phyloP scores from a whole-genome alignment of 176 grass and related monocot genomes.

The Microstegium vimineum region DNA sequence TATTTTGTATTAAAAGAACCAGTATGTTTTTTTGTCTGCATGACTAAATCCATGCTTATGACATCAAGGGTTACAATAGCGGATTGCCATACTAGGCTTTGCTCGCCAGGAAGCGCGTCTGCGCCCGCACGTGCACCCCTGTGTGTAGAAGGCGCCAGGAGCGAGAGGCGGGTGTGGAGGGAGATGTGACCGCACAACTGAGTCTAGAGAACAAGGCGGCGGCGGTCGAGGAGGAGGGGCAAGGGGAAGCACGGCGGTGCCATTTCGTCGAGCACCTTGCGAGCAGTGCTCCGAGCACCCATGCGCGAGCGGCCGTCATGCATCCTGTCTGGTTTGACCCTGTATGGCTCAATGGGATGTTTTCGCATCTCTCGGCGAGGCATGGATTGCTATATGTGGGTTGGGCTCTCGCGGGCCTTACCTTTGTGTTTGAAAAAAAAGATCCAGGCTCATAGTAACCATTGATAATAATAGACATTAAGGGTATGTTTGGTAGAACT shows the following conservation, averaged over 20 bases:
- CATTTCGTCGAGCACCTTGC: constrained; percentile 41
- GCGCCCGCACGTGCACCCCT: background rate
- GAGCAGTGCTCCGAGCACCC: constrained; percentile 27
- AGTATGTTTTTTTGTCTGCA: too few relatives aligned
- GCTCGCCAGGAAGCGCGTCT: constrained; percentile 23
- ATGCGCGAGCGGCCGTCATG: background rate
- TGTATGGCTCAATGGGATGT: background rate
- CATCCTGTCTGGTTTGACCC: background rate
- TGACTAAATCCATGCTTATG: too few relatives aligned
- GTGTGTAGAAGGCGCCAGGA: background rate
- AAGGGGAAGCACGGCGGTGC: background rate
- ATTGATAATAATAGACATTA: too few relatives aligned
- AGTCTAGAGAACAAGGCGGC: background rate
- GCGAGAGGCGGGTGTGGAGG: background rate
- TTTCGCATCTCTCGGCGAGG: background rate
- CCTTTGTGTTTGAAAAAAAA: background rate
- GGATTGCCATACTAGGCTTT: too few relatives aligned
- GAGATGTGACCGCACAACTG: background rate
- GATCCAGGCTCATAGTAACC: too few relatives aligned
- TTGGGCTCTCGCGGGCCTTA: background rate
- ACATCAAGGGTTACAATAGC: too few relatives aligned
- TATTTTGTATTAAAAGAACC: too few relatives aligned
- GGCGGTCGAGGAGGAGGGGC: background rate
- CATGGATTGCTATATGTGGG: background rate
- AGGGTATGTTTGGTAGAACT: too few relatives aligned